These are phyloP conservation scores for Penicillium capsulatum DNA, from an alignment of 2,329 filamentous ascomycete species.

Conservation along the genomic window DNA sequence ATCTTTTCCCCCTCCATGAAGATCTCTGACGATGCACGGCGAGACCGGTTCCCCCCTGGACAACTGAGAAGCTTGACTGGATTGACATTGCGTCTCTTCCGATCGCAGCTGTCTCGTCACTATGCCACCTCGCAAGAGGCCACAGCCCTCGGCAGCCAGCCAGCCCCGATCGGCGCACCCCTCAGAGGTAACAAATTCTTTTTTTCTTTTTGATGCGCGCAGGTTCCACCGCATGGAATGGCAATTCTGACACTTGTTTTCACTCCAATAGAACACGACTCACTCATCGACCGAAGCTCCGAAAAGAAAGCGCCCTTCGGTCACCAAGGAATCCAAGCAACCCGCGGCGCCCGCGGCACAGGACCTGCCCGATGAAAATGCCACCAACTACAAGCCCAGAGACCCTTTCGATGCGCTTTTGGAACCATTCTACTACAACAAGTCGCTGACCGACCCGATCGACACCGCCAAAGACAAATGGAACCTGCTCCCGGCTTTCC, in stretches of 20 bases:
- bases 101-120: constrained; percentile 10
- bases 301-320: constrained; percentile 28
- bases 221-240: constrained; percentile 2
- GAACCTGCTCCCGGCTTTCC: constrained; percentile 92
- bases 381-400: constrained; percentile 26
- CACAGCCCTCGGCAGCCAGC: constrained; percentile 29
- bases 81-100: constrained; percentile 2
- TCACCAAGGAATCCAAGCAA: constrained; percentile 23
- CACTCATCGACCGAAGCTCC: constrained; percentile 21
- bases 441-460: constrained; percentile 64
- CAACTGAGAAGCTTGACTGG: constrained; percentile 11
- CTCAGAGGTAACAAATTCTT: constrained; percentile 34
- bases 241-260: constrained; percentile 8
- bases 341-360: constrained; percentile 15
- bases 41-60: constrained; percentile 3
- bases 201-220: constrained; percentile 12
- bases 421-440: constrained; percentile 66
- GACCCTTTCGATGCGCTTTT: constrained; percentile 59
- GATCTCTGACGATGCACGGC: constrained; percentile 2
- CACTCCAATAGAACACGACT: constrained; percentile 3
- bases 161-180: constrained; percentile 19
- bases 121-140: constrained; percentile 40
- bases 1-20: constrained; percentile 24
- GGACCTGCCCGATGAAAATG: constrained; percentile 16
- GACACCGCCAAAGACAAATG: constrained; percentile 80